These are phyloP conservation scores for Trifolium fragiferum DNA, from an alignment of 306 rosid species.

Conservation along the genomic window DNA sequence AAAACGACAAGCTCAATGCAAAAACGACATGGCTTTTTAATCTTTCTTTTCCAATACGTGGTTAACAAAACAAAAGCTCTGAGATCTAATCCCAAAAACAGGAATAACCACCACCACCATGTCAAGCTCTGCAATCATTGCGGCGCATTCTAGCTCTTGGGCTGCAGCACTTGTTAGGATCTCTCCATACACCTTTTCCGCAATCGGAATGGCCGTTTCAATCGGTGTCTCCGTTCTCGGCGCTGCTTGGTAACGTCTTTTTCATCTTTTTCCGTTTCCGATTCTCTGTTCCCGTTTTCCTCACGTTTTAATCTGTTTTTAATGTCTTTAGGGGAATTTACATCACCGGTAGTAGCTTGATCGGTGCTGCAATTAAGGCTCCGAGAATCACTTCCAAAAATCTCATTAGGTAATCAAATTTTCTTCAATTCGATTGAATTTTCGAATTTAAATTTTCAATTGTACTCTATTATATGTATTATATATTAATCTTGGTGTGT, in stretches of 20 bases:
- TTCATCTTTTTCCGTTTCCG: not conserved
- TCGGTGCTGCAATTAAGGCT: slow-evolving; percentile 98
- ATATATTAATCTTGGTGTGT: not conserved
- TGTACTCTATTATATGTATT: not conserved
- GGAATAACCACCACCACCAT: not conserved
- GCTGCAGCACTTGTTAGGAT: slow-evolving; percentile 46
- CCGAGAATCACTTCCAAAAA: slow-evolving; percentile 98
- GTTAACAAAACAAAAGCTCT: not conserved
- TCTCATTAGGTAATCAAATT: slow-evolving; percentile 69
- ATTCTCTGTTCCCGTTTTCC: not conserved
- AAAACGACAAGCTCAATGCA: too few relatives aligned
- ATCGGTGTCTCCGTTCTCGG: slow-evolving; percentile 65
- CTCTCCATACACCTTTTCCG: slow-evolving; percentile 58
- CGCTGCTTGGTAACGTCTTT: slow-evolving; percentile 54
- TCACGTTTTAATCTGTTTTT: slow-evolving; percentile 7
- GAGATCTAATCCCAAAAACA: slow-evolving; percentile 43
- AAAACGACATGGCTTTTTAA: slow-evolving; percentile 40
- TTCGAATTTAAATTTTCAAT: slow-evolving; percentile 5
- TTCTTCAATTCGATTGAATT: not conserved
- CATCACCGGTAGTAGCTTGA: slow-evolving; percentile 98
- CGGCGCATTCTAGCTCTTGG: slow-evolving; percentile 51
- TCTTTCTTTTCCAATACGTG: not conserved
- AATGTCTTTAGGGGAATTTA: slow-evolving; percentile 76
- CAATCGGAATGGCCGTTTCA: slow-evolving; percentile 53
- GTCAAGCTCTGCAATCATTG: slow-evolving; percentile 29